Base-by-base conservation (phyloP, 306 rosid species). In the Malus orientalis region DNA sequence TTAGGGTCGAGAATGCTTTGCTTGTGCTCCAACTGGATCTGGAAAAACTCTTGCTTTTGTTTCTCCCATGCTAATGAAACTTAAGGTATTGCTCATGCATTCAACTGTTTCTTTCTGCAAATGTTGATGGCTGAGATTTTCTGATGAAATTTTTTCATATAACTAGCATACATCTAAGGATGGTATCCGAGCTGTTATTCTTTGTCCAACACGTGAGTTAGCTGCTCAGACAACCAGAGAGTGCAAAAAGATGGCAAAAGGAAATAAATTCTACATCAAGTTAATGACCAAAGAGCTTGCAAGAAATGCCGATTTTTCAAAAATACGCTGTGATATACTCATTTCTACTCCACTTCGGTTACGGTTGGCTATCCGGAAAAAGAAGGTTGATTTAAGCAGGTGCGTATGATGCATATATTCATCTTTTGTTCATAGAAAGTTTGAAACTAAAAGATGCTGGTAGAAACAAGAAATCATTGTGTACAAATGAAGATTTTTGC, bases 21-120 rank as follows among this genome's bases (percentile, higher is more conserved):
- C 97, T 13, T 95, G 97, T 81, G 99, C 99, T 70, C 99, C 99
- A 30, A 92, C 99, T 25, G 99, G 99, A 27, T 92, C 99, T 60
- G 99, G 99, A 44, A 95, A 95, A 86, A 95, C 97, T 73, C 75
- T 95, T 80, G 97, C 96, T 54, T 95, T 95, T 81, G 91, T 89
- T 54, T 91, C 89, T 71, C 99, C 99, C 54, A 88, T 92, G 90
- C 97, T 95, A 69, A 89, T 95, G 86, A 95, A 87, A 80, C 96
- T 95, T 33, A 87, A 90, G 99, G 99, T 90, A 87, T 71, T 81
- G 19, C 54, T 81, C 36, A 22, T 63, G 10, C 74, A 78, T 81
- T 78, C 10, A 54, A 27, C 47, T 65, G 20, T 55, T 23, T 78
- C 70, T 55, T 20, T 78, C 70, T 70, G 25, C 49, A 75, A 54